phyloP scores from a whole-genome alignment of 495 filamentous ascomycete species.

The Trypethelium eluteriae region DNA sequence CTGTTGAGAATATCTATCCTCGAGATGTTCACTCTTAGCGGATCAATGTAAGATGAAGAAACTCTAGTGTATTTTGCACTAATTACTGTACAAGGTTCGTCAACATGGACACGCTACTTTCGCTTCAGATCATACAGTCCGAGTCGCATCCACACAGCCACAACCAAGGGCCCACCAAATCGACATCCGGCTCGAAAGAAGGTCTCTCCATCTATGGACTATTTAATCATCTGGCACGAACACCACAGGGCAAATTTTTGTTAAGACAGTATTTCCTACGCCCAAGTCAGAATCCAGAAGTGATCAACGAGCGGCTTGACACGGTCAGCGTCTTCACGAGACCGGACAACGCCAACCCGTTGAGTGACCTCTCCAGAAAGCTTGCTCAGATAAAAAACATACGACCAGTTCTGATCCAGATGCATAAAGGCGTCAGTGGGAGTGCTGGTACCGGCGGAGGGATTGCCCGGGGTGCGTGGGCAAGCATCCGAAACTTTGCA shows the following conservation, averaged over 20 bases:
- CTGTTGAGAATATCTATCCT: slow-evolving; percentile 56
- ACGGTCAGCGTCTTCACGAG: slow-evolving; percentile 61
- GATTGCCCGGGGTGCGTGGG: slow-evolving; percentile 65
- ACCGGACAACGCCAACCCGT: slow-evolving; percentile 54
- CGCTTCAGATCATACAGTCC: slow-evolving; percentile 77
- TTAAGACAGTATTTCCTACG: slow-evolving; percentile 80
- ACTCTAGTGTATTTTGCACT: slow-evolving; percentile 15
- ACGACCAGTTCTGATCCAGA: slow-evolving; percentile 56
- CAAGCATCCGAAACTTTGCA: slow-evolving; percentile 51
- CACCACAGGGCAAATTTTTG: slow-evolving; percentile 68
- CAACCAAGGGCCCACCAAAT: slow-evolving; percentile 64
- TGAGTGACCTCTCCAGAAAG: slow-evolving; percentile 53
- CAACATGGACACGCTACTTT: slow-evolving; percentile 67
- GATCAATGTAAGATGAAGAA: slow-evolving; percentile 55
- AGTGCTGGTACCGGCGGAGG: slow-evolving; percentile 49
- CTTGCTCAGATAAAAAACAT: slow-evolving; percentile 76
- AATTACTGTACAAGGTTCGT: slow-evolving; percentile 51
- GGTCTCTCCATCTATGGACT: slow-evolving; percentile 83
- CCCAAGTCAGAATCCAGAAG: slow-evolving; percentile 58
- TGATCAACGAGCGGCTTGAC: slow-evolving; percentile 68
- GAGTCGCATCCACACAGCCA: slow-evolving; percentile 81
- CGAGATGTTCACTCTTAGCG: slow-evolving; percentile 68
- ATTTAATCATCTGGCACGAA: slow-evolving; percentile 68
- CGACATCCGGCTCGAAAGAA: slow-evolving; percentile 69
- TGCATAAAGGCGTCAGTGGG: slow-evolving; percentile 67